Base-by-base conservation (phyloP, 176 grass and related monocot species). In the Oryza meridionalis region DNA sequence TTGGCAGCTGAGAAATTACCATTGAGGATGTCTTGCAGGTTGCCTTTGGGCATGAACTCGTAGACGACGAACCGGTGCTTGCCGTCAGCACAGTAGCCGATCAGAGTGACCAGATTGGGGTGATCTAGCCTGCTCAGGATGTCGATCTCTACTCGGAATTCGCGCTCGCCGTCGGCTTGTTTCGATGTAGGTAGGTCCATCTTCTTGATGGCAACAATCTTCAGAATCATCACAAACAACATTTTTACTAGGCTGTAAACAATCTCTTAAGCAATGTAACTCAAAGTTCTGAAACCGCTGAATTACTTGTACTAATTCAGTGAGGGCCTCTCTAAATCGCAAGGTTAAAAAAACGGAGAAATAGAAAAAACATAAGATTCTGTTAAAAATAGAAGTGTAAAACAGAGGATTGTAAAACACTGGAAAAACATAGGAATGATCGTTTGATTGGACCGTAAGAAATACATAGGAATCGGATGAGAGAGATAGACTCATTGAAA, bases 111-210 rank as follows among this genome's bases (percentile, higher is more conserved):
- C 32, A 99, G 85, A 75, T 96, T 99, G 47, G 91, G 90, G 87
- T 99, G 97, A n/a, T 92, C 93, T 12, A 96, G 75, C 73, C 97
- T 84, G 90, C 93, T 99, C 89, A 99, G 86, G 63, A 99, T 89
- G 90, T 99, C 97, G 55, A 99, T 94, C 76, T 99, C 97, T 5
- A 99, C 97, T 21, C 93, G 88, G 86, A 99, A 99, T 82, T 99
- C 97, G 11, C 91, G 91, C 81, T 99, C 97, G 19, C 97, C 93
- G 44, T 99, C 93, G 0, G 93, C 86, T 65, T 96, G 90, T 67
- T 86, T 96, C 62, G 40, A 86, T 6, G 72, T 29, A 6, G 97
- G 91, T 65, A 96, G 84, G n/a, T 96, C 91, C 97, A 99, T 99
- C 86, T 96, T 99, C 88, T 99, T 99, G 82, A 99, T 82, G 24